Evolutionary conservation across 768 basidiomycete genomes (phyloP).

Genomic region (Tulasnella sp.): DNA sequence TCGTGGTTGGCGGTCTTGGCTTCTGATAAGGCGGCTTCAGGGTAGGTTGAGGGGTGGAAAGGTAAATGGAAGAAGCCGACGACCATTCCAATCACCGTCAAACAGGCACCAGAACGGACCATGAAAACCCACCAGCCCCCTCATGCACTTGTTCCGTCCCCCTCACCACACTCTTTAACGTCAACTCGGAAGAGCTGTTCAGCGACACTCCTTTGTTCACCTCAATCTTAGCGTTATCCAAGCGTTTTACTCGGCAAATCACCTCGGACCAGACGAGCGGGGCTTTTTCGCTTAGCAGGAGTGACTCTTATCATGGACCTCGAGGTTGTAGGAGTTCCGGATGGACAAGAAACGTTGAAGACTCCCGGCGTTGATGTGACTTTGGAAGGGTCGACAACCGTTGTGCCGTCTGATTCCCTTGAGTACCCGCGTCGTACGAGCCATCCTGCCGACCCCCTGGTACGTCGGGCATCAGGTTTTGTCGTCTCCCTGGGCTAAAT

Average conservation of each 20-base stretch:
- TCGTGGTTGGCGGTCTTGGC: background rate
- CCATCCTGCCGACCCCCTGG: constrained; percentile 5
- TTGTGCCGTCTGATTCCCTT: background rate
- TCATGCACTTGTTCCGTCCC: background rate
- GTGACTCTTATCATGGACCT: background rate
- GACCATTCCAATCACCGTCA: background rate
- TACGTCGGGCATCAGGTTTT: background rate
- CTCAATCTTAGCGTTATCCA: background rate
- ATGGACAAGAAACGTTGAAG: background rate
- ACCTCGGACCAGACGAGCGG: background rate
- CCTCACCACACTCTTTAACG: background rate
- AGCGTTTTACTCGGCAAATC: background rate
- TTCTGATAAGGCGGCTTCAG: background rate
- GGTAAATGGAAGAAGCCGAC: background rate
- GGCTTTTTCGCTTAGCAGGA: background rate
- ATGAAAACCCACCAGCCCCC: background rate
- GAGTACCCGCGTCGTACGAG: background rate
- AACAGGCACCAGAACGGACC: background rate
- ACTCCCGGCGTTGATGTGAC: background rate
- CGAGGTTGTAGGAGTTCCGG: background rate
- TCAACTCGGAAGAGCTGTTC: background rate
- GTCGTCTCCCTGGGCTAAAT: background rate
- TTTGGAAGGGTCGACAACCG: background rate
- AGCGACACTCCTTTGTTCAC: background rate
- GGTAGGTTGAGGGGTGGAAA: background rate